Percentiles rank a stretch among this genome's conserved stretches.
Conservation (phyloP, 2,329 filamentous ascomycete genomes). For the Lomentospora prolificans region DNA sequence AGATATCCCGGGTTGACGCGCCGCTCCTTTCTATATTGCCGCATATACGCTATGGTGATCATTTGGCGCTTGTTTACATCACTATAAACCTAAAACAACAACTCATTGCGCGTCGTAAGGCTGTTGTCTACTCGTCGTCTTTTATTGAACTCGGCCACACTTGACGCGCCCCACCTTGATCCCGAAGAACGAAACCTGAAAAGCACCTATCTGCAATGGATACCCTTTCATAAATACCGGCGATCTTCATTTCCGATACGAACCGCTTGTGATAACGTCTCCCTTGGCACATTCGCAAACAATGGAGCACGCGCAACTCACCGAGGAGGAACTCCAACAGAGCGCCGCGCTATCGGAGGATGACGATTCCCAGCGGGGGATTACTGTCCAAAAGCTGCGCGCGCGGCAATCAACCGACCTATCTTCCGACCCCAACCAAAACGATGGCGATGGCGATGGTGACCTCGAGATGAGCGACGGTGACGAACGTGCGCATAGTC, state of each 20-base stretch:
- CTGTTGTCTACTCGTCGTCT: background rate
- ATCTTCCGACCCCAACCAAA: no score
- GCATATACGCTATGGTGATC: background rate
- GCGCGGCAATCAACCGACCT: conserved; percentile 16
- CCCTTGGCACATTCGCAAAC: background rate
- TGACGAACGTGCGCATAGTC: conserved; percentile 19
- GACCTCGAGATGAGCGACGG: conserved; percentile 28
- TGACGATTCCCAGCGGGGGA: conserved; percentile 24
- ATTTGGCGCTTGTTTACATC: background rate
- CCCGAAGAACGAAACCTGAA: background rate
- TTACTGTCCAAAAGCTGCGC: background rate
- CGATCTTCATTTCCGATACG: background rate
- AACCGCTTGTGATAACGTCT: background rate
- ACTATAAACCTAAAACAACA: background rate
- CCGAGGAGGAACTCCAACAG: conserved; percentile 49
- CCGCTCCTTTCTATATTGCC: background rate
- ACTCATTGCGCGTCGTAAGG: background rate
- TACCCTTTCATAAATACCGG: background rate
- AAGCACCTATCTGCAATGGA: background rate
- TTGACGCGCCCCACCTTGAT: background rate
- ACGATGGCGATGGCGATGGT: conserved; percentile 36
- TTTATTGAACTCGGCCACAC: background rate
- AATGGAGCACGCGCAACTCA: conserved; percentile 16
- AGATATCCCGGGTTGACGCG: background rate
- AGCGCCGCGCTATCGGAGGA: conserved; percentile 43